Conservation (phyloP, 306 rosid genomes). For the Potentilla sterilis region DNA sequence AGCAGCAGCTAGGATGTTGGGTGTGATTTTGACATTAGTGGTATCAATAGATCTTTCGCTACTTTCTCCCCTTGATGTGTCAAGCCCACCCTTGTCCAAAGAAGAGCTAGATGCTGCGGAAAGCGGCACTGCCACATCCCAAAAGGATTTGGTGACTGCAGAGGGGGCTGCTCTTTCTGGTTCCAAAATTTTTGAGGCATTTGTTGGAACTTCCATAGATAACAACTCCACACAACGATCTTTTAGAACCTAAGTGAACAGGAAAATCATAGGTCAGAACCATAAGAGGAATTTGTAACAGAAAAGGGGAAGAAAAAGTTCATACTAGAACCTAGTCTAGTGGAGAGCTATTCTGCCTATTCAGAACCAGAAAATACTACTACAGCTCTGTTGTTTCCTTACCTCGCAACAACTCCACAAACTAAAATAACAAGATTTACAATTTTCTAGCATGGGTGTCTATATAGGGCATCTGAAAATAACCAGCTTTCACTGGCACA, state of each 20-base stretch:
- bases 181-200: slow-evolving; percentile 53
- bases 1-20: slow-evolving; percentile 44
- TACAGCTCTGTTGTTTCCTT: not conserved
- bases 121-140: slow-evolving; percentile 61
- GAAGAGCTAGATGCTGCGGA: slow-evolving; percentile 27
- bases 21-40: slow-evolving; percentile 35
- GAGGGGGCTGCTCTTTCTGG: slow-evolving; percentile 59
- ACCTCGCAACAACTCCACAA: not conserved
- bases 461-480: not conserved
- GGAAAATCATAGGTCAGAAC: slow-evolving; percentile 8
- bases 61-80: slow-evolving; percentile 24
- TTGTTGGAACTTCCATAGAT: slow-evolving; percentile 52
- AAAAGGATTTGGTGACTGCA: slow-evolving; percentile 49
- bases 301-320: not conserved
- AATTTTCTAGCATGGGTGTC: not conserved
- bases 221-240: slow-evolving; percentile 49
- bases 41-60: slow-evolving; percentile 27
- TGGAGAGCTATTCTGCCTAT: not conserved
- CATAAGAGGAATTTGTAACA: not conserved
- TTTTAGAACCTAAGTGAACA: slow-evolving; percentile 41
- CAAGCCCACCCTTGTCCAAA: slow-evolving; percentile 31
- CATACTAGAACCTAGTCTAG: not conserved
- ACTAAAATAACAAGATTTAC: not conserved
- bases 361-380: not conserved
- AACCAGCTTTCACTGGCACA: not conserved